Conservation (phyloP, 805 yeast species). For the Kurtzmaniella cleridarum region DNA sequence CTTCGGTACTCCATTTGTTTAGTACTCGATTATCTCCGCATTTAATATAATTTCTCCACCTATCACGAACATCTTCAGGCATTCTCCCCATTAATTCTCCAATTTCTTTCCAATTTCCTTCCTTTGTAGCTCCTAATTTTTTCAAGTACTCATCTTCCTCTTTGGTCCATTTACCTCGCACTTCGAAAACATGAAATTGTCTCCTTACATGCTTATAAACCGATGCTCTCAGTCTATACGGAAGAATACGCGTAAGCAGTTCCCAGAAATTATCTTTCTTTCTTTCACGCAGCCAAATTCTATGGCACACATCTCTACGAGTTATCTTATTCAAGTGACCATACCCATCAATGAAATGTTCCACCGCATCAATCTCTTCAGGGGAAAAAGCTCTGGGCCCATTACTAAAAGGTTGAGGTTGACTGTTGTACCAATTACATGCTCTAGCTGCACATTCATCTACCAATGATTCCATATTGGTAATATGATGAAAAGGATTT, state of each 20-base stretch:
- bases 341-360: slow-evolving; percentile 66
- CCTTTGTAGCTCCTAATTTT: slow-evolving; percentile 56
- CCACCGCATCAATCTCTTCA: slow-evolving; percentile 68
- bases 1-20: slow-evolving; percentile 75
- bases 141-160: slow-evolving; percentile 72
- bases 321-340: slow-evolving; percentile 57
- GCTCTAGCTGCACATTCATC: slow-evolving; percentile 33
- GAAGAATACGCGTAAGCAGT: slow-evolving; percentile 67
- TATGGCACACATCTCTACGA: slow-evolving; percentile 65
- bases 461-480: slow-evolving; percentile 26
- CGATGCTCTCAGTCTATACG: slow-evolving; percentile 82
- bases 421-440: slow-evolving; percentile 29
- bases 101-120: slow-evolving; percentile 84
- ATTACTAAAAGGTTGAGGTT: slow-evolving; percentile 15
- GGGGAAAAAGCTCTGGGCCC: slow-evolving; percentile 47
- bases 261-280: slow-evolving; percentile 92
- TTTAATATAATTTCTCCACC: slow-evolving; percentile 93
- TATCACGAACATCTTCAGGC: slow-evolving; percentile 97
- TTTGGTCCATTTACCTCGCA: slow-evolving; percentile 85
- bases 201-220: slow-evolving; percentile 91
- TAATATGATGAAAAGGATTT: slow-evolving; percentile 14
- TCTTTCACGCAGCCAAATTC: slow-evolving; percentile 85
- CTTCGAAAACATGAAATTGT: slow-evolving; percentile 80
- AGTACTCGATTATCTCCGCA: slow-evolving; percentile 75
- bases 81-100: slow-evolving; percentile 79